Conservation (phyloP, 2,329 filamentous ascomycete species). For the Penicillium italicum region DNA sequence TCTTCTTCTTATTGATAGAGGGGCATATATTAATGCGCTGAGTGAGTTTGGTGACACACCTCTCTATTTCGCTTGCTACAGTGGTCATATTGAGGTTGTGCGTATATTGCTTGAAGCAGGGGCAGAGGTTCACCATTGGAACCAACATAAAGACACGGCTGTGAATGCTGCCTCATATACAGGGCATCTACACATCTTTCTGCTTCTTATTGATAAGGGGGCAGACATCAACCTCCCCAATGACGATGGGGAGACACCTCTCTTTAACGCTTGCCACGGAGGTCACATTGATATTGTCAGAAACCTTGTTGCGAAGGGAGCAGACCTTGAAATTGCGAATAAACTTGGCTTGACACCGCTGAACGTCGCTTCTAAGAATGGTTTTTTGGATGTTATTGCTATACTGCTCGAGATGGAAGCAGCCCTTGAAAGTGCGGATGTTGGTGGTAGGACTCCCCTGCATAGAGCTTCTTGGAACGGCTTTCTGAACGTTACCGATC, state of each 20-base stretch:
- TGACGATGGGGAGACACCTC: background rate
- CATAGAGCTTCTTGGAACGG: background rate
- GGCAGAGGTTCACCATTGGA: too few species aligned
- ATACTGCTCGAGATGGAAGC: background rate
- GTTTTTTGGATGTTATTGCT: background rate
- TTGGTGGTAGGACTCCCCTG: background rate
- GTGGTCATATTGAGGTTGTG: background rate
- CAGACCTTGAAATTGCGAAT: background rate
- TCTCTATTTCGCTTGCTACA: too few species aligned
- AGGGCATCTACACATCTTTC: background rate
- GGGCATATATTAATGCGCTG: background rate
- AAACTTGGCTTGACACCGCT: background rate
- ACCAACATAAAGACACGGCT: too few species aligned
- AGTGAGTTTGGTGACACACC: background rate
- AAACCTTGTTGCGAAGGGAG: background rate
- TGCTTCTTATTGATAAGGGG: background rate
- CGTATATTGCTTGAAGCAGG: too few species aligned
- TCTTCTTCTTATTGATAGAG: background rate
- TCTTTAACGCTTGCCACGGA: background rate
- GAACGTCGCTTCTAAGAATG: rapidly evolving
- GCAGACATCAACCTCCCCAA: background rate
- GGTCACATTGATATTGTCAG: background rate
- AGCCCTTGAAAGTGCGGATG: background rate
- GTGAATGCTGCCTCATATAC: too few species aligned
- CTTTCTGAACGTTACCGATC: background rate